Conservation (phyloP, 441 rosid genomes). For the Erodium moschatum region DNA sequence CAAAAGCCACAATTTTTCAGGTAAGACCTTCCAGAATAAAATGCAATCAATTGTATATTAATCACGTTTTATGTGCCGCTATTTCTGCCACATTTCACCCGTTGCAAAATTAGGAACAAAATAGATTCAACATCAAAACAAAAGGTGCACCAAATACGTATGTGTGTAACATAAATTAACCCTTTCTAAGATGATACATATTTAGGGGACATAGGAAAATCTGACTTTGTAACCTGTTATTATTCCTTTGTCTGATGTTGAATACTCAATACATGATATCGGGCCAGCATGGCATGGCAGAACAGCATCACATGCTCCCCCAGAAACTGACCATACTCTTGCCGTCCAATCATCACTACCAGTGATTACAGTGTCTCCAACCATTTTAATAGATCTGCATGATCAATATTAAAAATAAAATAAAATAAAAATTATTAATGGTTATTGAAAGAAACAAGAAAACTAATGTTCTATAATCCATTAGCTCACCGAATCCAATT, state of each 20-base stretch:
- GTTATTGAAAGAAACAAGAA: neutral
- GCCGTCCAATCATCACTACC: constrained; percentile 99
- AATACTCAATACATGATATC: constrained; percentile 68
- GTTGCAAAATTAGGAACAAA: neutral
- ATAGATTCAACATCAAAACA: neutral
- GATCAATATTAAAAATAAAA: constrained; percentile 15
- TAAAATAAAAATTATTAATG: neutral
- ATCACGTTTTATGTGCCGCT: neutral
- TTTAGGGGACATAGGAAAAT: neutral
- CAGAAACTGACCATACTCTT: constrained; percentile 89
- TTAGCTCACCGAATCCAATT: constrained; percentile 88
- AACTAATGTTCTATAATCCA: constrained; percentile 10
- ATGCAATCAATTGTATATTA: neutral
- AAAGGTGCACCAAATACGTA: neutral
- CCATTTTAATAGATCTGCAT: constrained; percentile 91
- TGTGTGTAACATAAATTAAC: neutral
- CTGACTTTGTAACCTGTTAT: constrained; percentile 54
- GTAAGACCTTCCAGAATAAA: neutral
- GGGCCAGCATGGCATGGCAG: constrained; percentile 98
- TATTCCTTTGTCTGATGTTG: constrained; percentile 73
- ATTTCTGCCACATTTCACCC: neutral
- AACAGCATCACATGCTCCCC: constrained; percentile 82
- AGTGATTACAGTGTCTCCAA: constrained; percentile 78
- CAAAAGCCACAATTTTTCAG: neutral
- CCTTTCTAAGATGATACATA: neutral